Evolutionary conservation across 2,329 filamentous ascomycete genomes (phyloP), one percentile per base, ranked within the genome.

Genomic region (Venturia nashicola): DNA sequence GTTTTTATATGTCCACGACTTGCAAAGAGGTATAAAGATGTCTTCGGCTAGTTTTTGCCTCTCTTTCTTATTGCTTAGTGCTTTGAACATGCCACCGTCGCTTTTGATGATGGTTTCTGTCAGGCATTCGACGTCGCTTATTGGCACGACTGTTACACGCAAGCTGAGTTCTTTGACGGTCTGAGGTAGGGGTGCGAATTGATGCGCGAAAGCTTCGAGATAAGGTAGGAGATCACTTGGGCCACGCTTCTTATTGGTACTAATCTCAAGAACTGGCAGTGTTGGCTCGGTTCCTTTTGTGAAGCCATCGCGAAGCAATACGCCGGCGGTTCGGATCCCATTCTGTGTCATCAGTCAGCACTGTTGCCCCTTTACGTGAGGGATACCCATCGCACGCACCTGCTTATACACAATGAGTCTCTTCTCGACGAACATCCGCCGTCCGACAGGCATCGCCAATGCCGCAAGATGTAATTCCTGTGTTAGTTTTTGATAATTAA

Each of bases 201-300:
- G 78, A 51, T 80, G 79, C 16, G 89, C 83, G 72, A 94, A 90
- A 0, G 78, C 77, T 5, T 88, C 83, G 2, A 96, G 76, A 71
- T 92, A 97, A 0, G 94, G 92, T 12, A 99, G 79, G 43, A 95
- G 80, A 71, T 97, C 93, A n/a, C 87, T 90, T 18, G 89, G 84
- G 70, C 92, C 86, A 44, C 91, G 84, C 64, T 85, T 83, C 64
- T 86, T 82, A 64, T 88, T 82, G 46, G 85, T 78, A 1, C 86
- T 86, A 67, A 97, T 85, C 70, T 94, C 91, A 55, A 94, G 82
- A 1, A 96, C 83, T 68, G 91, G 88, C 16, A 97, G 76, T 8
- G 82, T 87, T 1, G 90, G 89, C 60, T 83, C 80, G 23, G 83
- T 79, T 5, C 86, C 86, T 62, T 82, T 83, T 67, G 82, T 86